Conservation (phyloP, 208 protist genomes). For the Kentomonas sorsogonicus region DNA sequence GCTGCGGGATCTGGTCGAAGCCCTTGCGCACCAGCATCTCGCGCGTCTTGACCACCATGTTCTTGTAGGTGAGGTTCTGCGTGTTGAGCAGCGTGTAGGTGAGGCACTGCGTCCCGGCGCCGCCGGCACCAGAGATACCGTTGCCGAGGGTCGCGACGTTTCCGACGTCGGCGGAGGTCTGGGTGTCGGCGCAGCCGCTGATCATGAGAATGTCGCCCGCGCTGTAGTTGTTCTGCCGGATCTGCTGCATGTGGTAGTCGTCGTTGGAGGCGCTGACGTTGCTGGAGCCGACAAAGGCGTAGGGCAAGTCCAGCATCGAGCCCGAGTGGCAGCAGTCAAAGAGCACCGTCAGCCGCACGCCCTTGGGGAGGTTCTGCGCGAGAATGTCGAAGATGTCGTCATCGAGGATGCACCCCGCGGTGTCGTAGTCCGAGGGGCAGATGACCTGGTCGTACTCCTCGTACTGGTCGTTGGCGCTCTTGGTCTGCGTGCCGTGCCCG, state of each 20-base stretch:
- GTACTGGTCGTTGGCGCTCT: conserved; percentile 31
- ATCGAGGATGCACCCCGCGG: conserved; percentile 57
- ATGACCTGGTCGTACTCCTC: conserved; percentile 79
- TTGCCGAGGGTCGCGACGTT: conserved; percentile 43
- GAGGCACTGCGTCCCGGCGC: conserved; percentile 60
- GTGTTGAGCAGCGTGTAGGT: conserved; percentile 56
- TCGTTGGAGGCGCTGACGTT: conserved; percentile 8
- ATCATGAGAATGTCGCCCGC: conserved; percentile 59
- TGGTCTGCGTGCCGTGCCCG: conserved; percentile 70
- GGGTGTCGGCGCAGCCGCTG: conserved; percentile 52
- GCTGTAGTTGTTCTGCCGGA: conserved; percentile 49
- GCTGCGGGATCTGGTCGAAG: conserved; percentile 69
- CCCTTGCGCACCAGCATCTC: conserved; percentile 47
- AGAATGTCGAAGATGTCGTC: conserved; percentile 68
- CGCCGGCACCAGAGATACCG: conserved; percentile 48
- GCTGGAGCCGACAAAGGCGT: conserved; percentile 37
- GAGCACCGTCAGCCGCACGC: conserved; percentile 63
- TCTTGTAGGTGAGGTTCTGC: conserved; percentile 33
- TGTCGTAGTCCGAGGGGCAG: conserved; percentile 55
- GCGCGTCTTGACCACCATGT: conserved; percentile 51
- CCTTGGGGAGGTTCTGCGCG: conserved; percentile 28
- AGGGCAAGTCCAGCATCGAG: conserved; percentile 75
- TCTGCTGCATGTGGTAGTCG: conserved; percentile 53
- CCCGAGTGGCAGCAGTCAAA: conserved; percentile 91
- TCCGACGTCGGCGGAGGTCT: conserved; percentile 62